phyloP scores from a whole-genome alignment of 306 rosid genomes.

The Fragaria ananassa region DNA sequence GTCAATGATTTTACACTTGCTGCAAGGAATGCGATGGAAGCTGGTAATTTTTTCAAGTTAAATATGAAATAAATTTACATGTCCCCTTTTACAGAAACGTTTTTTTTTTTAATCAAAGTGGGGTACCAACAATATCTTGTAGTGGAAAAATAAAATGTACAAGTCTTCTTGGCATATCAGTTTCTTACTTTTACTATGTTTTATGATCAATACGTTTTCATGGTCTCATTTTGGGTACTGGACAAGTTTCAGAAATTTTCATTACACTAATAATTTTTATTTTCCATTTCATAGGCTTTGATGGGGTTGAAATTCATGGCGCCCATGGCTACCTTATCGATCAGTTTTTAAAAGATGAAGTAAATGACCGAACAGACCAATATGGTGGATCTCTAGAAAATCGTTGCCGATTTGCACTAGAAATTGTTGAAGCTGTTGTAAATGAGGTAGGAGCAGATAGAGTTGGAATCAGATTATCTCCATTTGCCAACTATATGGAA shows the following conservation, averaged over 20 bases:
- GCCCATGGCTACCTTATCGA: conserved; percentile 27
- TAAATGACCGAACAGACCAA: conserved; percentile 27
- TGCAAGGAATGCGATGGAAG: neutral
- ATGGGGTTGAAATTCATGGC: conserved; percentile 34
- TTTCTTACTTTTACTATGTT: too few relatives aligned
- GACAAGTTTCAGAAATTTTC: too few relatives aligned
- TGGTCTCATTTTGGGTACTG: neutral
- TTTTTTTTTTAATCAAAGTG: neutral
- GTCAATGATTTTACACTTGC: neutral
- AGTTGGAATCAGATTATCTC: conserved; percentile 62
- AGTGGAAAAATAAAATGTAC: too few relatives aligned
- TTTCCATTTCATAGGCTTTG: conserved; percentile 27
- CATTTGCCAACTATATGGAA: conserved; percentile 44
- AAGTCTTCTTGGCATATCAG: too few relatives aligned
- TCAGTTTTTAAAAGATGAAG: conserved; percentile 28
- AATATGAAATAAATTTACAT: neutral
- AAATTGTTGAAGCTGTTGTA: conserved; percentile 41
- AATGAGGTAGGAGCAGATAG: conserved; percentile 49
- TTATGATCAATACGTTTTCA: too few relatives aligned
- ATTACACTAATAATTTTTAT: too few relatives aligned
- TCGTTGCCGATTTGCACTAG: conserved; percentile 51
- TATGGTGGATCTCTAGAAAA: conserved; percentile 44
- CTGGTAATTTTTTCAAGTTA: neutral
- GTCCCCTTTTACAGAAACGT: neutral
- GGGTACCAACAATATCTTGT: too few relatives aligned